Conservation (phyloP, 805 yeast species). For the Candida germanica region DNA sequence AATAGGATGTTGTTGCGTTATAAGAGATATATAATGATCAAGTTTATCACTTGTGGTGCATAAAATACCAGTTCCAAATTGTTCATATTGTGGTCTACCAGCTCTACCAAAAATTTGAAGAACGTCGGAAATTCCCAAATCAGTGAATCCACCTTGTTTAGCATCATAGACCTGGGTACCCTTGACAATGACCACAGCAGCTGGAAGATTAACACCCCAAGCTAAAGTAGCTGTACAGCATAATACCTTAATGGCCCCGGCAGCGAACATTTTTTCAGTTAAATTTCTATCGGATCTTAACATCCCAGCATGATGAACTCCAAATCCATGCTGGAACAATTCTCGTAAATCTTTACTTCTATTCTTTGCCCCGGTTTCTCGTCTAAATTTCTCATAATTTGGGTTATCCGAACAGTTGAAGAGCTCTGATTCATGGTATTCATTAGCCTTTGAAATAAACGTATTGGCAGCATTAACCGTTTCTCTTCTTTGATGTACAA, state of each 20-base stretch:
- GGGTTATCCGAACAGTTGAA: constrained; percentile 56
- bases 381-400: constrained; percentile 42
- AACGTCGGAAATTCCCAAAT: constrained; percentile 93
- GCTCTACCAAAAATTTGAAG: constrained; percentile 99
- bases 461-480: constrained; percentile 79
- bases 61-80: constrained; percentile 86
- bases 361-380: constrained; percentile 67
- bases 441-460: constrained; percentile 65
- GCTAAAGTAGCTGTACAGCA: constrained; percentile 98
- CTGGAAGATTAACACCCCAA: constrained; percentile 99
- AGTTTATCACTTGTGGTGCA: constrained; percentile 79
- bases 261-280: constrained; percentile 81
- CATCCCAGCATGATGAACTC: constrained; percentile 98
- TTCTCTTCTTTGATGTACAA: constrained; percentile 93
- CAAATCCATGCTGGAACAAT: constrained; percentile 77
- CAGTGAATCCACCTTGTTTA: constrained; percentile 90
- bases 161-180: constrained; percentile 97
- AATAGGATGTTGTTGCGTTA: constrained; percentile 94
- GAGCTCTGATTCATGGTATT: constrained; percentile 50
- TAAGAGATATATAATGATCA: constrained; percentile 82
- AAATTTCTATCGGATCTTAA: constrained; percentile 83
- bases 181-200: constrained; percentile 93
- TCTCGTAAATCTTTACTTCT: constrained; percentile 79
- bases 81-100: constrained; percentile 96
- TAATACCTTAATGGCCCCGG: constrained; percentile 83